Evolutionary conservation across 768 basidiomycete species (phyloP), one percentile per base, ranked within the genome.

Genomic region (Cystofilobasidium bisporidii): DNA sequence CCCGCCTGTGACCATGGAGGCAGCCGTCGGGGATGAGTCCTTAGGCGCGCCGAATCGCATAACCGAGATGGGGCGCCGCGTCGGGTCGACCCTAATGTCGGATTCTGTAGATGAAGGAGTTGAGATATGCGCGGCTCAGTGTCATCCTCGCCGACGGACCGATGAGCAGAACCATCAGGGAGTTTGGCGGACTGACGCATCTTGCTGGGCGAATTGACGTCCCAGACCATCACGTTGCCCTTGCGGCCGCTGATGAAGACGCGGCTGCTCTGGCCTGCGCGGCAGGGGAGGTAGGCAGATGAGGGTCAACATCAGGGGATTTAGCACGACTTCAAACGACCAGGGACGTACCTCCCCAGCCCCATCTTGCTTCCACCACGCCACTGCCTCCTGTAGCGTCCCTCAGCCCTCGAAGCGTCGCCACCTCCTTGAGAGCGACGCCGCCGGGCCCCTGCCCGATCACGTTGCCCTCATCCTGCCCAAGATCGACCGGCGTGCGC

Each of bases 321-420:
- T n/a, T n/a, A n/a, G n/a, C n/a, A n/a, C 0, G 38, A 6, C n/a
- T 5, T 18, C 53, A n/a, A 32, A 8, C 53, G 14, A 22, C 3
- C 40, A 12, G 30, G n/a, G n/a, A 53, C 57, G 58, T 26, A 67
- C 59, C 38, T 36, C 67, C 67, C n/a, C 60, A 62, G 3, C 67
- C 67, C 67, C 67, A 68, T 9, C 67, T 10, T 6, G 48, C 38
- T 38, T 68, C 67, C 12, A 68, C 61, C 0, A 68, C 62, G 0
- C 67, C 67, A 22, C 67, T 63, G 20, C 67, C 67, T 0, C 67
- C 67, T 10, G 67, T 68, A 24, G 61, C 67, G 6, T 68, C 67
- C 28, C 67, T 57, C 41, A 68, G 40, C 1, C 67, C 67, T 18
- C 57, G 61, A 30, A 68, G 56, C 28, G 61, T 68, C 8, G 32